Evolutionary conservation across 169 alveolate species (phyloP), one percentile per base, ranked within the genome.

Genomic region (Plasmodium cynomolgi): DNA sequence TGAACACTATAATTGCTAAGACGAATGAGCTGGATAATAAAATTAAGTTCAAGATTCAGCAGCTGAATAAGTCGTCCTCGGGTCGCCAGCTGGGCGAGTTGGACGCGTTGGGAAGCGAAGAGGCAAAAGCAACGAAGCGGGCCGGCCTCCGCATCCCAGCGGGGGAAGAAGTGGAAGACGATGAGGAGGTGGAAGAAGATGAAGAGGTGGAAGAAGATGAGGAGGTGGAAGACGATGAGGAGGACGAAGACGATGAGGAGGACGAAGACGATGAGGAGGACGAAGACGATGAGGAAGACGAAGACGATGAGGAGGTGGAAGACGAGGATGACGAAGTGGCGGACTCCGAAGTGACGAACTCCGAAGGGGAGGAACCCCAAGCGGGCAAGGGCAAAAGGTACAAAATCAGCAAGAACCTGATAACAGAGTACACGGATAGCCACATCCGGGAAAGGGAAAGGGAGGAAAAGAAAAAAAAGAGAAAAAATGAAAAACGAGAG

Each of bases 391-490:
- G 80, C 92, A 75, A 92, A 86, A 86, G 74, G 44, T 84, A 92
- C 68, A 83, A 74, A 92, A 75, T 81, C 44, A 91, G 95, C 54
- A 94, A 95, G 90, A 86, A 90, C 26, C 68, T 86, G 13, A 88
- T 95, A 41, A 90, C 93, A 47, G 93, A 84, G 20, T 94, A 91
- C 83, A 93, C 95, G n/a, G 94, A 95, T 50, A 82, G 84, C 58
- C 96, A 95, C 41, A 83, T 84, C 41, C 44, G 93, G 54, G 96
- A 84, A 83, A 90, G 79, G 62, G 81, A 74, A 41, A 81, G 77
- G 33, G 95, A 92, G 75, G 95, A 92, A 62, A 86, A 92, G 62
- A 80, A 83, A 86, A 86, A 80, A 81, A 72, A 92, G 91, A 75
- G 93, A 92, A 73, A 82, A 83, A 72, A 62, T 83, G 23, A 93